Conservation (phyloP, 768 basidiomycete genomes). For the Suillus variegatus region DNA sequence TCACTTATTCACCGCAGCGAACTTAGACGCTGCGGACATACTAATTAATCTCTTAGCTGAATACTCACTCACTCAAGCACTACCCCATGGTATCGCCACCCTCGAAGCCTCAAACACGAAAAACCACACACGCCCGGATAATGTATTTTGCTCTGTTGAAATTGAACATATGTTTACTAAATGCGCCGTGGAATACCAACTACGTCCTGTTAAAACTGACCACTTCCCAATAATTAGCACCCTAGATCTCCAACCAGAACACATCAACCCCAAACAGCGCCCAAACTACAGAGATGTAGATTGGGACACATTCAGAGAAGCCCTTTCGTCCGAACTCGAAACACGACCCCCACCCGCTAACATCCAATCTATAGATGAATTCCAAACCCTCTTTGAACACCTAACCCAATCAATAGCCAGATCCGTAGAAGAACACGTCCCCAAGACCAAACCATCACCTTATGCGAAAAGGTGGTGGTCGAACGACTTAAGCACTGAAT, state of each 20-base stretch:
- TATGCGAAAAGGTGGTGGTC: neutral
- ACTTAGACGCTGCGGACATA: neutral
- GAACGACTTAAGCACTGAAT: neutral
- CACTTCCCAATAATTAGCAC: neutral
- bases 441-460: neutral
- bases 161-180: neutral
- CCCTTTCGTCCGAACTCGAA: neutral
- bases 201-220: neutral
- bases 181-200: neutral
- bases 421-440: neutral
- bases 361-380: neutral
- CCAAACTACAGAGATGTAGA: neutral
- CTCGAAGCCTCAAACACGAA: neutral
- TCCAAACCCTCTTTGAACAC: neutral
- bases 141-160: neutral
- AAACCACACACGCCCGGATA: neutral
- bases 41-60: neutral
- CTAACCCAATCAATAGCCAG: neutral
- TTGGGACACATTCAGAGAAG: neutral
- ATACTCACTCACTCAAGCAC: neutral
- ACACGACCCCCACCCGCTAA: neutral
- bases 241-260: neutral
- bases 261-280: neutral
- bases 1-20: neutral
- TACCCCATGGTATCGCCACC: neutral